Percentiles rank a stretch among this genome's conserved stretches.
phyloP scores from a whole-genome alignment of 2,329 filamentous ascomycete species.

The Sphaerulina vaccinii region DNA sequence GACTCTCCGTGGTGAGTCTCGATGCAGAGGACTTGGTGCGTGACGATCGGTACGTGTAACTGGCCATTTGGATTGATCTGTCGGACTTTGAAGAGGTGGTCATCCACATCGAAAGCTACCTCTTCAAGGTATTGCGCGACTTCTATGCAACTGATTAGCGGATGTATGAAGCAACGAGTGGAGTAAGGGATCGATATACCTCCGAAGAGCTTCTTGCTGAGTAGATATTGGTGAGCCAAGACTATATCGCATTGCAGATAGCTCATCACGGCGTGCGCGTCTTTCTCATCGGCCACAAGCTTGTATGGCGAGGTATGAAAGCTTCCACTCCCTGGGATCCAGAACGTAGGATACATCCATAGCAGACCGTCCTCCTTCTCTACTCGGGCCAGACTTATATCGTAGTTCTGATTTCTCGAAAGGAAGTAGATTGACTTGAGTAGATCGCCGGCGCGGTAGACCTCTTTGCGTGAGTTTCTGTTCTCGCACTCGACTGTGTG shows the following conservation, averaged over 20 bases:
- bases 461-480: constrained; percentile 12
- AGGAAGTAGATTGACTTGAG: constrained; percentile 22
- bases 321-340: not conserved
- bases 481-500: constrained; percentile 4
- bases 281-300: not conserved
- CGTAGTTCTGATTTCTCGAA: constrained; percentile 13
- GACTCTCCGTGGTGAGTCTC: constrained; percentile 1
- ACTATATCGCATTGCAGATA: not conserved
- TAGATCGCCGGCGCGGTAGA: constrained; percentile 26
- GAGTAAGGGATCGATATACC: not conserved
- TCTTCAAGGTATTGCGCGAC: constrained; percentile 1
- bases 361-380: constrained; percentile 2
- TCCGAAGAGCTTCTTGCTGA: not conserved
- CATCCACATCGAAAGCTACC: not conserved
- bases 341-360: not conserved
- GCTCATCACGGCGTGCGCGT: constrained; percentile 2
- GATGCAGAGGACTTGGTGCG: constrained; percentile 4
- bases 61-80: not conserved
- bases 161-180: too few relatives aligned
- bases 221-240: not conserved
- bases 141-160: not conserved
- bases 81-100: not conserved
- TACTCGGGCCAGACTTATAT: constrained; percentile 5
- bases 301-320: constrained; percentile 1
- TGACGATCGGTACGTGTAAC: not conserved